Evolutionary conservation across 2,329 filamentous ascomycete genomes (phyloP), one percentile per base, ranked within the genome.

Genomic region (Hypoxylon sp.): DNA sequence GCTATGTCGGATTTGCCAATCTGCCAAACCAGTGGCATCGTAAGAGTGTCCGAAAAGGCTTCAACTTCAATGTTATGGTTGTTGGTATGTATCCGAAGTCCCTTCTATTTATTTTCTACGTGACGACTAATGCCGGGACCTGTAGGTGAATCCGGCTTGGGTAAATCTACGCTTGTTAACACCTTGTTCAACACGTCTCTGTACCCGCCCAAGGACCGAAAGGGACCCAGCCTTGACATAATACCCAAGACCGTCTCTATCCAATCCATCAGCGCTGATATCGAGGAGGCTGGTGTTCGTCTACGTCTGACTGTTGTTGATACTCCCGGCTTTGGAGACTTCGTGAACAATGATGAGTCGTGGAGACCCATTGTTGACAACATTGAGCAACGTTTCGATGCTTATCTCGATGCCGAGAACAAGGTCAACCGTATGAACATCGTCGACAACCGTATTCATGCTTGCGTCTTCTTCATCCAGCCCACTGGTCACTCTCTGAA

Each of bases 21-120:
- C 85, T 99, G 80, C 96, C 96, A 72, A 99, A 99, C 86, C 96
- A 99, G 85, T 99, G 96, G 96, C 96, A 99, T 87, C 95, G 96
- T 83, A 99, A 99, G 92, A 98, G 94, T 89, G 96, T 99, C 78
- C 93, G 96, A 80, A 99, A 99, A 85, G 96, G 96, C 70, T 99
- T 99, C 89, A 99, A 98, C 89, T 99, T 99, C 88, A 99, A 99
- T 81, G 96, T 99, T 75, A 99, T 99, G 96, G 96, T 99, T 83
- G 96, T 99, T 84, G 96, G 96, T 98, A 87, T 79, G 94, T 69
- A 10, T 42, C 3, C 11, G 2, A 32, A 6, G 19, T 15, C 47
- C 31, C 54, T 15, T 44, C 27, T 13, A 5, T 11, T 32, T 7
- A 5, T 11, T 32, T 7, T 27, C 29, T 29, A 32, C 39, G 7